Percentiles rank a stretch among this genome's conserved stretches.
Evolutionary conservation across 1,139 yeast genomes (phyloP).

Genomic region (Taphrina deformans): DNA sequence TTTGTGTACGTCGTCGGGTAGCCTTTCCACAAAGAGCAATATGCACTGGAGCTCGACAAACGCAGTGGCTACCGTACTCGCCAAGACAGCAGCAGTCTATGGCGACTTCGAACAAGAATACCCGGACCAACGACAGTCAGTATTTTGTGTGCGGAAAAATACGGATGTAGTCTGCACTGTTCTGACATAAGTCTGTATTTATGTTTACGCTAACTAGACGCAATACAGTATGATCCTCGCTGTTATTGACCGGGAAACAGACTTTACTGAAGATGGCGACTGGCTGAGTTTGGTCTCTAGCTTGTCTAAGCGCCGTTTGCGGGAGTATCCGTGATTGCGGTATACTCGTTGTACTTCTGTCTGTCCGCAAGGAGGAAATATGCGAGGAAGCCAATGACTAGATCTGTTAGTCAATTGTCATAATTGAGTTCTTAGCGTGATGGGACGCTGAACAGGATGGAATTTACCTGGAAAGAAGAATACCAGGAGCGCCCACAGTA

Average conservation of each 20-base stretch:
- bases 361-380: conserved; percentile 31
- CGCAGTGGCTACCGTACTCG: neutral
- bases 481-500: conserved; percentile 3
- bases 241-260: too few species aligned
- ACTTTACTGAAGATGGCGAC: too few species aligned
- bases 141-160: too few species aligned
- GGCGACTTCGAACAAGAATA: too few species aligned
- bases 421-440: too few species aligned
- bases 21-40: neutral
- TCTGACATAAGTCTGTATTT: too few species aligned
- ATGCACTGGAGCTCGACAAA: neutral
- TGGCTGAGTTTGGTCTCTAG: neutral
- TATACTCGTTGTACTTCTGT: conserved; percentile 27
- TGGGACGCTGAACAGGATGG: too few species aligned
- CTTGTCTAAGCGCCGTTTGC: conserved; percentile 7
- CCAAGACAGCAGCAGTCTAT: too few species aligned
- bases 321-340: conserved; percentile 22
- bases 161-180: too few species aligned
- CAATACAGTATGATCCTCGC: too few species aligned
- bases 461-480: conserved; percentile 10
- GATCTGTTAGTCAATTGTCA: neutral
- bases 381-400: conserved; percentile 17
- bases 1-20: neutral
- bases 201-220: too few species aligned
- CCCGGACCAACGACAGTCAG: too few species aligned